phyloP scores from a whole-genome alignment of 2,329 filamentous ascomycete genomes.

The Talaromyces verruculosus region DNA sequence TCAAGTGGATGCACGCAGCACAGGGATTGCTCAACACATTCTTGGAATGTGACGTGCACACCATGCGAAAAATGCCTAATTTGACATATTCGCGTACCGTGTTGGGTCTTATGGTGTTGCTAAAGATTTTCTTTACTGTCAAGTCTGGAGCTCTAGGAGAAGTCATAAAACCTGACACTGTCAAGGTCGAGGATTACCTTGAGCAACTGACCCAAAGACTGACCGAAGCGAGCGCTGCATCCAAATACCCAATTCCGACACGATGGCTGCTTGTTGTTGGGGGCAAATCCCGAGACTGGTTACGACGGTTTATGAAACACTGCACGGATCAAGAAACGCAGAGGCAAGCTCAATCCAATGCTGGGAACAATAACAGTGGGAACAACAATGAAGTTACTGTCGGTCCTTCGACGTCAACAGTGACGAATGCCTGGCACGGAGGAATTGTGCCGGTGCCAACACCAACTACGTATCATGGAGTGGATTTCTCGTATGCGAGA shows the following conservation, averaged over 20 bases:
- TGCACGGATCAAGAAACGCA: constrained; percentile 23
- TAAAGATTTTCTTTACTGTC: constrained; percentile 39
- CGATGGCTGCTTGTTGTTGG: constrained; percentile 37
- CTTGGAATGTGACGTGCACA: constrained; percentile 34
- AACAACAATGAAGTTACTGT: neutral
- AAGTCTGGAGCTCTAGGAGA: constrained; percentile 33
- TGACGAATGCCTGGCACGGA: constrained; percentile 18
- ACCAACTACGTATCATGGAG: constrained; percentile 4
- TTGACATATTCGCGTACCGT: constrained; percentile 36
- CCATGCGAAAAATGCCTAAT: constrained; percentile 37
- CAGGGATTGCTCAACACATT: constrained; percentile 37
- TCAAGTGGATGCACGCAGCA: constrained; percentile 41
- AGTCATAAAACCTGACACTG: constrained; percentile 31
- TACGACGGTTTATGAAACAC: constrained; percentile 32
- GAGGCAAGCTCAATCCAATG: neutral
- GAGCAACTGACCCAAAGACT: constrained; percentile 33
- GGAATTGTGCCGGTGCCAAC: constrained; percentile 17
- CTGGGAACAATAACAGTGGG: neutral
- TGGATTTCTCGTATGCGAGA: constrained; percentile 3
- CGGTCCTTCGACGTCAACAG: constrained; percentile 11
- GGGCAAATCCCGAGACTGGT: constrained; percentile 36
- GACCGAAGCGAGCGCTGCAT: constrained; percentile 35
- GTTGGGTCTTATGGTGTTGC: constrained; percentile 34
- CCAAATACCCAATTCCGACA: constrained; percentile 36
- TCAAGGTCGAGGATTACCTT: constrained; percentile 36